Evolutionary conservation across 306 rosid species (phyloP).

Genomic region (Macrotyloma uniflorum): DNA sequence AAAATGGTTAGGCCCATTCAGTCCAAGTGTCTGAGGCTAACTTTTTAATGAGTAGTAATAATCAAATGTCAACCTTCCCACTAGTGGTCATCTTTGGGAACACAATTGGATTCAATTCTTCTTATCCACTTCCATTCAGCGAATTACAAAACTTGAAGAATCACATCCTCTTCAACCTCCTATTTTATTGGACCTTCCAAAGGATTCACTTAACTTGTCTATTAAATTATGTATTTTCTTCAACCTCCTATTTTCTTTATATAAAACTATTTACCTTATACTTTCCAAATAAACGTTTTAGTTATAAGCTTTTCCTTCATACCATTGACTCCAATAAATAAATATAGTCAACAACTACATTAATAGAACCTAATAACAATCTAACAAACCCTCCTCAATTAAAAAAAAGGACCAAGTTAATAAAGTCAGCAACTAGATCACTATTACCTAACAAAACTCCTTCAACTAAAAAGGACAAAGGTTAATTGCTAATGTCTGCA

Average conservation of each 20-base stretch:
- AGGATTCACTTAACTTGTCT: neutral
- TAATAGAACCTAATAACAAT: neutral
- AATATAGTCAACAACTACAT: neutral
- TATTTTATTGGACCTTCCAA: neutral
- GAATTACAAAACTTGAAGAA: neutral
- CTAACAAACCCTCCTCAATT: neutral
- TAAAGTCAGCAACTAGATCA: neutral
- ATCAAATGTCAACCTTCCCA: neutral
- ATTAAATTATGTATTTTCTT: neutral
- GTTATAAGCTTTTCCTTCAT: neutral
- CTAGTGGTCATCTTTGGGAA: neutral
- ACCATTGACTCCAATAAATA: neutral
- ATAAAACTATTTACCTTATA: neutral
- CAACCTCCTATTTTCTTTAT: no score
- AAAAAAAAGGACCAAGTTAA: neutral
- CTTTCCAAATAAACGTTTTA: neutral
- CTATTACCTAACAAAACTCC: neutral
- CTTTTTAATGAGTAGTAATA: neutral
- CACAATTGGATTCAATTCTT: neutral
- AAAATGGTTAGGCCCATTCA: slow-evolving; percentile 4
- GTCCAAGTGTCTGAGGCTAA: neutral
- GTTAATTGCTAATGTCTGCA: neutral
- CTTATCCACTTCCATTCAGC: slow-evolving; percentile 24
- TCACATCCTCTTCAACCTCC: neutral
- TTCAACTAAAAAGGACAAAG: neutral